phyloP scores from a whole-genome alignment of 768 basidiomycete genomes.

The Melanogaster broomeanus region DNA sequence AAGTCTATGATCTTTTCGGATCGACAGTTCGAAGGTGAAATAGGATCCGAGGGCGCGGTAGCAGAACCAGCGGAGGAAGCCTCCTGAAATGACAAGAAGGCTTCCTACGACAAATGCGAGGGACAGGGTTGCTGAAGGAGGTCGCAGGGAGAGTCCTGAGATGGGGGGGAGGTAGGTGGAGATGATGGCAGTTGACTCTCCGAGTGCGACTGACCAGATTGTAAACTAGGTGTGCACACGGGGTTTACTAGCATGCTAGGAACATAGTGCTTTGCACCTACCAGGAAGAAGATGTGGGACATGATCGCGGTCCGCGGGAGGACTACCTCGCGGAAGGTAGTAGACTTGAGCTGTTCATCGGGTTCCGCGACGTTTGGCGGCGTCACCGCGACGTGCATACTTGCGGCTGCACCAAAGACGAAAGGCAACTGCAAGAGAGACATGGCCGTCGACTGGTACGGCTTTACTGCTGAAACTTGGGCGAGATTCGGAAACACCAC shows the following conservation, averaged over 20 bases:
- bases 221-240: conserved; percentile 30
- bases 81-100: conserved; percentile 18
- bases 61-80: conserved; percentile 25
- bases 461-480: too few species aligned
- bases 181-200: conserved; percentile 40
- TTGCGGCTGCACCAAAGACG: conserved; percentile 41
- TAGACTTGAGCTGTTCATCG: conserved; percentile 33
- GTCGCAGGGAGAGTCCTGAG: background rate
- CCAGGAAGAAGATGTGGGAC: conserved; percentile 36
- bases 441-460: too few species aligned
- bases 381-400: conserved; percentile 45
- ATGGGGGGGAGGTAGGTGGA: background rate
- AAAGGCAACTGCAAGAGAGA: conserved; percentile 42
- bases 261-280: conserved; percentile 17
- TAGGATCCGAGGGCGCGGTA: conserved; percentile 38
- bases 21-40: conserved; percentile 48
- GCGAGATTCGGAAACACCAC: too few species aligned
- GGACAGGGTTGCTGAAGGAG: background rate
- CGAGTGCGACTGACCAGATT: conserved; percentile 41
- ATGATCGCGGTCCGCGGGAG: conserved; percentile 28
- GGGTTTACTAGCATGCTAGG: background rate
- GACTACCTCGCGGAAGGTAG: conserved; percentile 41
- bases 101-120: conserved; percentile 12
- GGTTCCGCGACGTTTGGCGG: conserved; percentile 46
- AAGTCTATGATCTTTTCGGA: conserved; percentile 41